Evolutionary conservation across 2,329 filamentous ascomycete species (phyloP), one percentile per base, ranked within the genome.

Genomic region (Colletotrichum lindemuthianum): DNA sequence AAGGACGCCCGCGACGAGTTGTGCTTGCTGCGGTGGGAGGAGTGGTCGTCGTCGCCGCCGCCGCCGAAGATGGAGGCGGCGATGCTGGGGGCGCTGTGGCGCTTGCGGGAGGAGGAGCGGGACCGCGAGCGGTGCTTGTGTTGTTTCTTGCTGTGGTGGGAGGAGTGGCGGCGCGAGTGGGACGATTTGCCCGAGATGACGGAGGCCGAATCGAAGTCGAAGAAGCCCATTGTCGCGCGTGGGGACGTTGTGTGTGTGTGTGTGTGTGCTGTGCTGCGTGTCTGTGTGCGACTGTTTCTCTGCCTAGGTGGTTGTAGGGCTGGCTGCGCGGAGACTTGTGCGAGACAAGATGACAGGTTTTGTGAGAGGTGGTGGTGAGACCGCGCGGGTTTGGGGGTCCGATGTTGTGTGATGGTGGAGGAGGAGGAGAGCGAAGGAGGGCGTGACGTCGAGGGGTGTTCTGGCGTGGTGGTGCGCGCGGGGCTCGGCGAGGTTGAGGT

Each of bases 1-100:
- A 86, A 81, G 56, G 80, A 82, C 37, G 77, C 74, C 33, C 77
- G 72, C n/a, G 78, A 80, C 47, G 76, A 72, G 70, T 78, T 81
- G 72, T 79, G 72, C 71, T 76, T 76, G 69, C 73, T 69, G 66
- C 24, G 24, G 24, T 24, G 24, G 24, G 24, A 24, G 24, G 24
- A 24, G 24, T 79, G 72, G 68, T 77, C 72, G 34, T 8, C 10
- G 53, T 78, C 70, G 47, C 68, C 72, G 44, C 74, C 76, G 51
- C 69, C 69, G 64, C 77, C 80, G 69, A 85, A 83, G 69, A 84
- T 73, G 50, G 81, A 82, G 6, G 78, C 77, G 5, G 78, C 77
- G 15, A 78, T 77, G 68, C 78, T 74, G 58, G 77, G 73, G 49
- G 70, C 70, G 66, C 74, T 72, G 65, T 70, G 68, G 58, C 72